Percentiles rank a stretch among this genome's conserved stretches.
Conservation (phyloP, 2,329 filamentous ascomycete species). For the Ophiosphaerella korrae region DNA sequence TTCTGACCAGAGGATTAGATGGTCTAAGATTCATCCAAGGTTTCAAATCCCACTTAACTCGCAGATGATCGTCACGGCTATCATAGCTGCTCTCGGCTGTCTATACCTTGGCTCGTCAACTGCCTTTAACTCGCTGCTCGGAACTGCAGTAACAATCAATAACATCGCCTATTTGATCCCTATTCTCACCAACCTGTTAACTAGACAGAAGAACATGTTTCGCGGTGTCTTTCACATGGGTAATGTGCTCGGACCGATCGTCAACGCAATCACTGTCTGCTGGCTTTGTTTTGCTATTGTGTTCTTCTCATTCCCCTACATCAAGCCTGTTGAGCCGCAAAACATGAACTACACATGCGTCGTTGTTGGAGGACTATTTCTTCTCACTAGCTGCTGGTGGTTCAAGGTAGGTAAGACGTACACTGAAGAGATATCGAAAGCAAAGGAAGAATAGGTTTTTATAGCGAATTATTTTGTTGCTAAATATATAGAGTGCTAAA, state of each 20-base stretch:
- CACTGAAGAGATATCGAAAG: background rate
- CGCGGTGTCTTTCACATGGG: conserved; percentile 15
- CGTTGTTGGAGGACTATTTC: conserved; percentile 8
- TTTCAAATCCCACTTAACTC: conserved; percentile 10
- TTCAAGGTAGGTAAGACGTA: background rate
- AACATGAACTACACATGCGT: conserved; percentile 16
- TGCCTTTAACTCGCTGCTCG: conserved; percentile 13
- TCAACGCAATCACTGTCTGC: conserved; percentile 10
- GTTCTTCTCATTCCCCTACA: conserved; percentile 13
- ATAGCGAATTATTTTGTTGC: too few relatives aligned
- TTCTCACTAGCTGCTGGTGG: conserved; percentile 12
- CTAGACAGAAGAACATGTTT: conserved; percentile 10
- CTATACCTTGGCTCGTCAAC: conserved; percentile 12
- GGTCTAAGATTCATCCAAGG: too few relatives aligned
- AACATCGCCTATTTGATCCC: conserved; percentile 15
- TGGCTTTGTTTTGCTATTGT: conserved; percentile 15
- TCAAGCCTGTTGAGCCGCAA: conserved; percentile 4
- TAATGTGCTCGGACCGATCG: conserved; percentile 3
- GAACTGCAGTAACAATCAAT: conserved; percentile 11
- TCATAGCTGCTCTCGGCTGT: conserved; percentile 11
- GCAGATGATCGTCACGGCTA: conserved; percentile 9
- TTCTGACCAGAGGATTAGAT: too few relatives aligned
- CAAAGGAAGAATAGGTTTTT: too few relatives aligned
- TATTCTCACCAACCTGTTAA: conserved; percentile 12
- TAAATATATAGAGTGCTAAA: too few relatives aligned